Evolutionary conservation across 169 alveolate genomes (phyloP).

Genomic region (Babesia caballi): DNA sequence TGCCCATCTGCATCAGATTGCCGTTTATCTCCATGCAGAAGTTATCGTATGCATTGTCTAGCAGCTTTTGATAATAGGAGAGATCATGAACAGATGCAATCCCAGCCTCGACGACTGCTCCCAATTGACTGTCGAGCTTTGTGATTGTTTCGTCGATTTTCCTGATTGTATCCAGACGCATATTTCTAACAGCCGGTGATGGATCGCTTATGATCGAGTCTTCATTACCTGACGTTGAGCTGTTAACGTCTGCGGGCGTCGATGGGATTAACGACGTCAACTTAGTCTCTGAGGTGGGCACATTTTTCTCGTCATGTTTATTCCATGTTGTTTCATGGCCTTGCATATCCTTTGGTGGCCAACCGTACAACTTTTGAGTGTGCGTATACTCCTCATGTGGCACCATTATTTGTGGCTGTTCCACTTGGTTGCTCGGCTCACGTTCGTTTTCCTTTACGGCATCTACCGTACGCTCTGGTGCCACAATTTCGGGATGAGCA

Average conservation of each 20-base stretch:
- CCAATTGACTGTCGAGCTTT: slow-evolving; percentile 5
- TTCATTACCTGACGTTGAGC: slow-evolving; percentile 13
- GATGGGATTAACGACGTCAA: slow-evolving; percentile 2
- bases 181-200: not conserved
- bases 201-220: slow-evolving; percentile 6
- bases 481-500: not conserved
- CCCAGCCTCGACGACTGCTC: not conserved
- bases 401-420: slow-evolving; percentile 2
- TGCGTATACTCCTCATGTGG: too few species aligned
- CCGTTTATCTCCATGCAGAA: slow-evolving; percentile 31
- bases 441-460: not conserved
- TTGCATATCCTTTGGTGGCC: too few species aligned
- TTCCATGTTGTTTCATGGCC: not conserved
- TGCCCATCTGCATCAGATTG: not conserved
- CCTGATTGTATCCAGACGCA: not conserved
- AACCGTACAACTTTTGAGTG: too few species aligned
- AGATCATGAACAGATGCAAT: slow-evolving; percentile 12
- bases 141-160: slow-evolving; percentile 9
- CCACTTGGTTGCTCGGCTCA: not conserved
- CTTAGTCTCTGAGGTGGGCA: not conserved
- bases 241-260: not conserved
- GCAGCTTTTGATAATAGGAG: not conserved
- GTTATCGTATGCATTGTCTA: slow-evolving; percentile 13
- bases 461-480: not conserved
- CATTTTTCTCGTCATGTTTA: not conserved